Percentiles rank a stretch among this genome's conserved stretches.
These are phyloP conservation scores for Magnaporthiopsis rhizophila DNA, from an alignment of 2,329 filamentous ascomycete species.

Conservation along the genomic window DNA sequence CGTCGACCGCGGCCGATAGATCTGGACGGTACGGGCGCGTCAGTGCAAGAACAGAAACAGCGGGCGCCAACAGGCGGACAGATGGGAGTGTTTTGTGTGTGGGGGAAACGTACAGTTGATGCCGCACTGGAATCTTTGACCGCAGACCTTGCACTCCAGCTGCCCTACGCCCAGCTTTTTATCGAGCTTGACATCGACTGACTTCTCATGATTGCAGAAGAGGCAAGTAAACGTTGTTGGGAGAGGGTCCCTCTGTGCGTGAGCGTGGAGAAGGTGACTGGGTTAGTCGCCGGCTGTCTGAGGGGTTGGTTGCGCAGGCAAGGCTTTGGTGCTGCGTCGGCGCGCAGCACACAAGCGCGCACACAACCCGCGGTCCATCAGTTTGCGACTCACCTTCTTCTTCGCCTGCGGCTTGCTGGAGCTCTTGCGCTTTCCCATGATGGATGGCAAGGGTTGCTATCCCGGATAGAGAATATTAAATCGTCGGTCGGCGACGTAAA, in stretches of 20 bases:
- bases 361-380: not conserved
- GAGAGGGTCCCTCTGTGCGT: conserved; percentile 49
- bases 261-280: not conserved
- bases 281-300: conserved; percentile 1
- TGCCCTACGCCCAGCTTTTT: conserved; percentile 85
- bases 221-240: conserved; percentile 88
- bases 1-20: conserved; percentile 83
- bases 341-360: not conserved
- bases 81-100: not conserved
- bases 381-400: conserved; percentile 55
- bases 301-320: not conserved
- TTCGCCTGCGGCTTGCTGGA: conserved; percentile 73
- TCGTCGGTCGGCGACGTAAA: not conserved
- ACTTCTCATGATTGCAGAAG: conserved; percentile 97
- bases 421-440: conserved; percentile 87
- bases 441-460: conserved; percentile 9
- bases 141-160: conserved; percentile 85
- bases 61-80: conserved; percentile 1
- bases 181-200: conserved; percentile 83
- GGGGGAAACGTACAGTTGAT: conserved; percentile 67
- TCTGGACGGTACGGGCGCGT: conserved; percentile 40
- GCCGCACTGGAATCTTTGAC: conserved; percentile 83
- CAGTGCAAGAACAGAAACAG: not conserved
- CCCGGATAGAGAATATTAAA: not conserved
- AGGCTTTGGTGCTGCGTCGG: not conserved